A percentile compares a stretch with the other conserved stretches of the same genome.
These are phyloP conservation scores for Albizia julibrissin DNA, from an alignment of 306 rosid genomes.

Conservation along the genomic window DNA sequence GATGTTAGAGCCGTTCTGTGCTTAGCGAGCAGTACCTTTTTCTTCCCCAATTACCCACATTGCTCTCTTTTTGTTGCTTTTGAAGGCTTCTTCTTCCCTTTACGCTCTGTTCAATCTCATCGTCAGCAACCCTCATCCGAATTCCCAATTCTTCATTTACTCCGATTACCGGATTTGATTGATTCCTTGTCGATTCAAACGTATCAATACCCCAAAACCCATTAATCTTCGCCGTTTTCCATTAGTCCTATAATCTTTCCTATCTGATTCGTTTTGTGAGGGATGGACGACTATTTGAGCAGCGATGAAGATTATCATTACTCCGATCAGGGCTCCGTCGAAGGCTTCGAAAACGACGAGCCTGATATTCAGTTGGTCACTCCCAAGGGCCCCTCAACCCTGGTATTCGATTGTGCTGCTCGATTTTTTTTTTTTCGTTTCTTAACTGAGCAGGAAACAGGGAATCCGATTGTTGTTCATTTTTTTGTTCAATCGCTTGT, in stretches of 20 bases:
- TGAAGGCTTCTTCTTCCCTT: neutral
- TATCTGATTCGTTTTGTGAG: neutral
- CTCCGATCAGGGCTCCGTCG: conserved; percentile 78
- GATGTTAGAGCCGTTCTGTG: neutral
- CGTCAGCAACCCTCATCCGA: conserved; percentile 40
- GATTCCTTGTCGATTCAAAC: neutral
- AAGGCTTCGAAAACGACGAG: conserved; percentile 72
- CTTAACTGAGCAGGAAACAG: neutral
- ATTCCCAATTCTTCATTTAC: neutral
- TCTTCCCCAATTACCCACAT: neutral
- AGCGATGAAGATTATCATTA: conserved; percentile 65
- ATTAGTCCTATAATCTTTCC: neutral
- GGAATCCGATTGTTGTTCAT: neutral
- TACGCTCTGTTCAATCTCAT: neutral
- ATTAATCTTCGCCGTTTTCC: neutral
- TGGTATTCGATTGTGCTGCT: conserved; percentile 49
- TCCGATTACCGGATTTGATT: conserved; percentile 46
- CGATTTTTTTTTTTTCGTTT: neutral
- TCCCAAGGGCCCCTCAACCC: conserved; percentile 66
- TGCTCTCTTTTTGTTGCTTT: neutral
- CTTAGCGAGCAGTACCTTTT: neutral
- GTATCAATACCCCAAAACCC: neutral
- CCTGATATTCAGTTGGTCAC: conserved; percentile 47
- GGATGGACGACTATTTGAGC: conserved; percentile 63
- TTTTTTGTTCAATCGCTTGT: neutral